These are phyloP conservation scores for Porphyrellus cyaneotinctus DNA, from an alignment of 768 basidiomycete species.

Conservation along the genomic window DNA sequence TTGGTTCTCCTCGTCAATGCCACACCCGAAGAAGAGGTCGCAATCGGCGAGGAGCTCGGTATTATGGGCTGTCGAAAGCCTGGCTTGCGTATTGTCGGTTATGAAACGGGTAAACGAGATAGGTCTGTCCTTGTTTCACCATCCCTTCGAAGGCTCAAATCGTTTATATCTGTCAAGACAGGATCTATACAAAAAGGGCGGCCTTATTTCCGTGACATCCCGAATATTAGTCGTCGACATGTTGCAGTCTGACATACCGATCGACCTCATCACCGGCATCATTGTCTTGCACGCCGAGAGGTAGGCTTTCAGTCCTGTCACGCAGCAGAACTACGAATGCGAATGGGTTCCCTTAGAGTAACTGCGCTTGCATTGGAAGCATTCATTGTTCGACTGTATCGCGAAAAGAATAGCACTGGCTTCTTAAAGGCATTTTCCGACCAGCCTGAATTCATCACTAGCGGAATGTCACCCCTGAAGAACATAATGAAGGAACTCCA, in stretches of 20 bases:
- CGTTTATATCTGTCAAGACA: conserved; percentile 46
- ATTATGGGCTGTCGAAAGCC: conserved; percentile 89
- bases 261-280: conserved; percentile 82
- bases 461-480: conserved; percentile 85
- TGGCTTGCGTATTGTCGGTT: conserved; percentile 75
- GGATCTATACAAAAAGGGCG: conserved; percentile 81
- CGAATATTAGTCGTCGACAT: conserved; percentile 95
- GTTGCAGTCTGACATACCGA: conserved; percentile 82
- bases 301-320: conserved; percentile 38
- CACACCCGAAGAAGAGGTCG: conserved; percentile 80
- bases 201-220: conserved; percentile 87
- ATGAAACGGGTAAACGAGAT: conserved; percentile 76
- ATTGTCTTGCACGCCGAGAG: conserved; percentile 88
- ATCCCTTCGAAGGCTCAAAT: not conserved
- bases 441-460: conserved; percentile 92
- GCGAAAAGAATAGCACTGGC: conserved; percentile 84
- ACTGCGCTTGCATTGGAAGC: conserved; percentile 83
- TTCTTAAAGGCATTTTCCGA: conserved; percentile 98
- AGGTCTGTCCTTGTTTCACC: conserved; percentile 46
- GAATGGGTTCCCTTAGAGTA: conserved; percentile 48
- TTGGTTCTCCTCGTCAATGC: conserved; percentile 85
- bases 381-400: conserved; percentile 87
- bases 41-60: conserved; percentile 88
- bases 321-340: not conserved
- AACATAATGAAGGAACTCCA: conserved; percentile 93